Base-by-base conservation (phyloP, 2,329 filamentous ascomycete species). In the Aspergillus fischeri region DNA sequence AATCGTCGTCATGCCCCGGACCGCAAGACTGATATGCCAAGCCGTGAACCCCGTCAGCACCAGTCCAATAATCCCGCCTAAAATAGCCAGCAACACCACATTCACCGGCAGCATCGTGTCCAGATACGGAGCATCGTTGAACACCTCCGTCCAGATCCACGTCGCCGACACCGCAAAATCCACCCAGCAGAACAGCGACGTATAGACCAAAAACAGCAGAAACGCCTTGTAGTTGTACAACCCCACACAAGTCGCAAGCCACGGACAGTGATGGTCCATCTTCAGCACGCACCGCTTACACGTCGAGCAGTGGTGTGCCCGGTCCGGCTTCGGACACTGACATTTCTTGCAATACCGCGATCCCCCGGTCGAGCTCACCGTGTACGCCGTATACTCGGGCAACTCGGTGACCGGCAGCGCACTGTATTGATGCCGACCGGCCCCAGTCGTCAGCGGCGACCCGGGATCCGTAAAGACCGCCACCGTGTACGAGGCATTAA, bases 211-310 rank as follows among this genome's bases (percentile, higher is more conserved):
- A 73, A 97, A 99, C 3, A 97, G 82, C 53, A 99, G 74, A 71
- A 99, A 99, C 0, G 92, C 83, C 77, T 99, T 99, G 81, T 97
- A 95, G 76, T 99, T 99, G 70, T 86, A 86, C 62, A 99, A 80
- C 21, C 94, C 94, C 58, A 99, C 90, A 74, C 94, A 99, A 3
- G 91, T 96, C 28, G 94, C 93, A 51, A 99, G 83, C 94, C 94
- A 99, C 17, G 94, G 94, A 73, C 94, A 99, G 78, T 99, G 94
- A 74, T 99, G 94, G 72, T 99, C 94, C 94, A 99, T 99, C 81
- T 99, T 99, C 73, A 99, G 81, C 27, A 99, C 92, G 73, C 94
- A 99, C 69, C 89, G 88, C 65, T 88, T 86, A 77, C 94, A 99
- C 3, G 92, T 95, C 10, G 91, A 96, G 81, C 94, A 99, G 79